These are phyloP conservation scores for Cucumis hystrix DNA, from an alignment of 306 rosid species.

Conservation along the genomic window DNA sequence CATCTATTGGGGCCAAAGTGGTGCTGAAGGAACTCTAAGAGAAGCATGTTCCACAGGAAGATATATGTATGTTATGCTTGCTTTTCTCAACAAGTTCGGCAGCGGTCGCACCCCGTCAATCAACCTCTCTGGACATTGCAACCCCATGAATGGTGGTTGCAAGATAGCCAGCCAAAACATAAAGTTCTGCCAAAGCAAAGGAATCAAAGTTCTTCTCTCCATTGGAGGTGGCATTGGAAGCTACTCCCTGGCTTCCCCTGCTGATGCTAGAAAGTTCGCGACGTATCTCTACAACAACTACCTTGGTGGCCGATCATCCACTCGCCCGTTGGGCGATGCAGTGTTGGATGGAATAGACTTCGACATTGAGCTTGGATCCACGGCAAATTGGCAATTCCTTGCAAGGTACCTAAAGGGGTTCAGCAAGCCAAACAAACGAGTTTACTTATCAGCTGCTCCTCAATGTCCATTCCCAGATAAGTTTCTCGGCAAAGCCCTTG, in stretches of 20 bases:
- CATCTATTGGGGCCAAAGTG: slow-evolving; percentile 70
- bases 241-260: slow-evolving; percentile 37
- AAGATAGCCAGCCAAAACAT: slow-evolving; percentile 21
- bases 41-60: slow-evolving; percentile 50
- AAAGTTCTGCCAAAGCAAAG: slow-evolving; percentile 37
- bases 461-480: slow-evolving; percentile 69
- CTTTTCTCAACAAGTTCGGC: slow-evolving; percentile 28
- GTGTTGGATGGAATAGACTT: slow-evolving; percentile 65
- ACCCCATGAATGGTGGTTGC: slow-evolving; percentile 35
- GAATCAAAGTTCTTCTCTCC: slow-evolving; percentile 51
- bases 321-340: slow-evolving; percentile 54
- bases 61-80: slow-evolving; percentile 35
- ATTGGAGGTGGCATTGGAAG: slow-evolving; percentile 52
- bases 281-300: slow-evolving; percentile 44
- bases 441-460: slow-evolving; percentile 63
- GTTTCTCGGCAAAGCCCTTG: slow-evolving; percentile 30
- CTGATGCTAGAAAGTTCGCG: slow-evolving; percentile 37
- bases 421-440: slow-evolving; percentile 3
- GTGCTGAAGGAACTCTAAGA: slow-evolving; percentile 43
- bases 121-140: slow-evolving; percentile 63
- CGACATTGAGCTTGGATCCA: slow-evolving; percentile 55
- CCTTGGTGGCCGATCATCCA: slow-evolving; percentile 49
- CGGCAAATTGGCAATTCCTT: slow-evolving; percentile 22
- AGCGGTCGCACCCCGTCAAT: slow-evolving; percentile 35
- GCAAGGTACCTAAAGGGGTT: slow-evolving; percentile 29